Percentiles rank a stretch among this genome's conserved stretches.
phyloP scores from a whole-genome alignment of 495 filamentous ascomycete genomes.

The Hamigera avellanea region DNA sequence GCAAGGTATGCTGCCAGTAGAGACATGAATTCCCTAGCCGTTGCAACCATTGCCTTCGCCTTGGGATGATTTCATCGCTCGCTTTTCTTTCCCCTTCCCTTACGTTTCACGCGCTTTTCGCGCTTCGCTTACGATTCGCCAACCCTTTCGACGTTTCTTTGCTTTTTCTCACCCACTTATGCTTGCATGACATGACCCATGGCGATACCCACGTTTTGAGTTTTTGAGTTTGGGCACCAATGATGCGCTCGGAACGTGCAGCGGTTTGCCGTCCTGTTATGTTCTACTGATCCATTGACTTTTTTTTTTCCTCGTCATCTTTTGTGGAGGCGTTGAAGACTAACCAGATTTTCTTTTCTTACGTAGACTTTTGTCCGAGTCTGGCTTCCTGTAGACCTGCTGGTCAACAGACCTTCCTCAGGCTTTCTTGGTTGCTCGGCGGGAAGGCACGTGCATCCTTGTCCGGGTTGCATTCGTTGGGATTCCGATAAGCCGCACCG shows the following conservation, averaged over 20 bases:
- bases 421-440: no score
- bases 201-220: no score
- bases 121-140: no score
- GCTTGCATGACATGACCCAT: no score
- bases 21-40: slow-evolving; percentile 26
- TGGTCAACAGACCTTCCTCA: background rate
- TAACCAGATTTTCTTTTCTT: slow-evolving; percentile 23
- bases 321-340: slow-evolving; percentile 16
- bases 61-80: slow-evolving; percentile 16
- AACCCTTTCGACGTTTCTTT: background rate
- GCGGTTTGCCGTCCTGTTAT: no score
- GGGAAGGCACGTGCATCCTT: background rate
- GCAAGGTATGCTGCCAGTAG: slow-evolving; percentile 50
- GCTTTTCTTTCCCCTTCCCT: no score
- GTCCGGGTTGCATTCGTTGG: slow-evolving; percentile 3
- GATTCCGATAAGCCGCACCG: slow-evolving; percentile 4
- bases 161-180: background rate
- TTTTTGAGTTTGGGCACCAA: no score
- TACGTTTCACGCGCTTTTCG: no score
- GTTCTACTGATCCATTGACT: background rate
- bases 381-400: slow-evolving; percentile 53
- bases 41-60: slow-evolving; percentile 23
- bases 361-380: slow-evolving; percentile 60
- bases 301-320: slow-evolving; percentile 5
- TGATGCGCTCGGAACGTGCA: slow-evolving; percentile 1